A percentile compares a stretch with the other conserved stretches of the same genome.
Evolutionary conservation across 805 yeast species (phyloP).

Genomic region (Komagataella phaffii): DNA sequence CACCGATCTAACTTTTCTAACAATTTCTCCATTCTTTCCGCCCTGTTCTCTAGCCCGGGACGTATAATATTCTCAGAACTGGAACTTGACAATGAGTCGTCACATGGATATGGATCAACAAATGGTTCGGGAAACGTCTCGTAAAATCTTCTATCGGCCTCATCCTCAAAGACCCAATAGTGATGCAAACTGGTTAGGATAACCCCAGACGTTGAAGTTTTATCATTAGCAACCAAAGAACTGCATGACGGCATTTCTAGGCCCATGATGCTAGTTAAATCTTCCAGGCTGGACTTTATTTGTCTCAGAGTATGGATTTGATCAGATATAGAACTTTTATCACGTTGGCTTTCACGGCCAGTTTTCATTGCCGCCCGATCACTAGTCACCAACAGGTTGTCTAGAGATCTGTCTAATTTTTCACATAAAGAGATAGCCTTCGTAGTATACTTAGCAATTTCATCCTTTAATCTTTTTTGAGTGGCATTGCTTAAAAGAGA

Average conservation of each 20-base stretch:
- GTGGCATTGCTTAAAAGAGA: slow-evolving; percentile 15
- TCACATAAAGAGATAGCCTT: slow-evolving; percentile 25
- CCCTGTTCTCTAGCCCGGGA: slow-evolving; percentile 8
- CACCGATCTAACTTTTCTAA: slow-evolving; percentile 25
- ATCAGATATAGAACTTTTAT: slow-evolving; percentile 12
- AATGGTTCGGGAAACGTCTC: slow-evolving; percentile 14
- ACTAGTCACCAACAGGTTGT: slow-evolving; percentile 23
- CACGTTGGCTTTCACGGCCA: slow-evolving; percentile 21
- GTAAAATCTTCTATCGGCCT: slow-evolving; percentile 54
- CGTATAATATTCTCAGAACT: background rate
- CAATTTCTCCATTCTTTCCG: slow-evolving; percentile 28
- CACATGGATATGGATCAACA: background rate
- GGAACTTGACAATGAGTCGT: background rate
- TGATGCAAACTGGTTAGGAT: slow-evolving; percentile 2
- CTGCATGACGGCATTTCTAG: slow-evolving; percentile 12
- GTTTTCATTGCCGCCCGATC: slow-evolving; percentile 49
- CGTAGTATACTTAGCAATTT: slow-evolving; percentile 28
- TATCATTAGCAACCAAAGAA: slow-evolving; percentile 11
- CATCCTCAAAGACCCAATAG: slow-evolving; percentile 45
- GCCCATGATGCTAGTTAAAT: slow-evolving; percentile 27
- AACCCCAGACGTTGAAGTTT: slow-evolving; percentile 11
- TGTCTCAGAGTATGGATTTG: slow-evolving; percentile 12
- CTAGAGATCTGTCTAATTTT: slow-evolving; percentile 20
- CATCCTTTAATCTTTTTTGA: slow-evolving; percentile 16
- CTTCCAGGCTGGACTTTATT: slow-evolving; percentile 21